Evolutionary conservation across 176 grass and related monocot genomes (phyloP), one percentile per base, ranked within the genome.

Genomic region (Paspalum notatum): DNA sequence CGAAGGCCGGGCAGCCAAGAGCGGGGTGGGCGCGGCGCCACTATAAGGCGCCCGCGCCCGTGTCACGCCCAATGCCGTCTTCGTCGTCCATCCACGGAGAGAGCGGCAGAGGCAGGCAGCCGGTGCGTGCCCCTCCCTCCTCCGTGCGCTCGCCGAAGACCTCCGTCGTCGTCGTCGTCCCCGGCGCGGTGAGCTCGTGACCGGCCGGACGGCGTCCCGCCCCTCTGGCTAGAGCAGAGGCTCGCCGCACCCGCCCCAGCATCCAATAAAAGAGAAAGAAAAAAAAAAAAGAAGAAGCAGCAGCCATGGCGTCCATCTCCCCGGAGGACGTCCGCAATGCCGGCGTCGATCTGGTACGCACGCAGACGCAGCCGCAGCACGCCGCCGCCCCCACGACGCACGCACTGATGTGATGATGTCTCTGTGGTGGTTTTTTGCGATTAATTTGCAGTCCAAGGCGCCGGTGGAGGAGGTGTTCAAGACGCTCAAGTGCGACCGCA

Each of bases 401-500:
- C 32, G 9, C 15, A 20, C 24, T 42, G 7, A 21, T 5, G 32
- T 4, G 6, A 51, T n/a, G 54, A 18, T 57, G 6, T 20, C n/a
- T 24, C 8, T 12, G 0, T 58, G 17, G 42, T 43, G 32, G 43
- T 47, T 57, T 47, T 57, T 84, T 68, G 55, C 39, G 66, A 18
- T 21, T n/a, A n/a, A n/a, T 74, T 53, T 79, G 54, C 63, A 94
- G 95, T 93, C 93, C 53, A 94, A 70, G 44, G 70, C 89, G 40
- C 77, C 91, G 1, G 83, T 94, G 51, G 85, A 81, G 17, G 91
- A 97, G 87, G 94, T 97, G 49, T 97, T 97, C 72, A 27, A 71
- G 80, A 91, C 85, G 67, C 83, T 97, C n/a, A 92, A 91, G 77
- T 92, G 94, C 74, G 84, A 79, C 62, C 66, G 44, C 63, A 93